phyloP scores from a whole-genome alignment of 805 yeast genomes.

The Saccharomycopsis capsularis region DNA sequence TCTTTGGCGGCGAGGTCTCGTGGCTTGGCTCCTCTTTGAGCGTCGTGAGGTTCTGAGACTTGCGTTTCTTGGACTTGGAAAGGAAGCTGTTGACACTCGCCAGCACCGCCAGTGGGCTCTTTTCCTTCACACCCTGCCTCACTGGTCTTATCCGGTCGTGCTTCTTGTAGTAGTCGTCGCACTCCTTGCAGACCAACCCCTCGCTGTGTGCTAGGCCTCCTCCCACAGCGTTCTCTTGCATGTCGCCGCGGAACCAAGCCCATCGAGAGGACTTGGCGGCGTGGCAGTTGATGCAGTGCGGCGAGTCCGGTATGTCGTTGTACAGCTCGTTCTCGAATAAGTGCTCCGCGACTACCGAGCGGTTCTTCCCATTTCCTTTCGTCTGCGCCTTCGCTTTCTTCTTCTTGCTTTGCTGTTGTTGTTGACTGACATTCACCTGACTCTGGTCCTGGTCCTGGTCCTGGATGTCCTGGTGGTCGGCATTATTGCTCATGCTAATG shows the following conservation, averaged over 20 bases:
- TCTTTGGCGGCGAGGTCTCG: background rate
- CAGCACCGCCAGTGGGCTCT: too few species aligned
- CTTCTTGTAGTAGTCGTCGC: constrained; percentile 16
- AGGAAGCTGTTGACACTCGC: too few species aligned
- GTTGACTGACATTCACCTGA: too few species aligned
- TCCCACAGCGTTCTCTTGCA: background rate
- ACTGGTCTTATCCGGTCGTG: constrained; percentile 8
- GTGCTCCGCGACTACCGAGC: background rate
- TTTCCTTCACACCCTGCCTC: background rate
- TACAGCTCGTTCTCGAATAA: constrained; percentile 8
- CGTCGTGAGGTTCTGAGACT: background rate
- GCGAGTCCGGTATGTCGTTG: constrained; percentile 15
- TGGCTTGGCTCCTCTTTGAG: background rate
- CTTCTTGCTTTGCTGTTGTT: background rate
- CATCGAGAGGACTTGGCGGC: constrained; percentile 11
- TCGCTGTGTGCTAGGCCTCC: constrained; percentile 1
- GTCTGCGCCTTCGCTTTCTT: background rate
- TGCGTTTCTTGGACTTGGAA: background rate
- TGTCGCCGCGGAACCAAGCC: constrained; percentile 13
- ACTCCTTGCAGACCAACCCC: constrained; percentile 19
- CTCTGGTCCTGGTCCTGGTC: too few species aligned
- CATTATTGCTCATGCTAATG: background rate
- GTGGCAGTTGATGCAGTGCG: constrained; percentile 16
- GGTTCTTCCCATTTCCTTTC: background rate
- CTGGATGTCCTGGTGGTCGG: too few species aligned